phyloP scores from a whole-genome alignment of 2,329 filamentous ascomycete species.

The Aspergillus alliaceus region DNA sequence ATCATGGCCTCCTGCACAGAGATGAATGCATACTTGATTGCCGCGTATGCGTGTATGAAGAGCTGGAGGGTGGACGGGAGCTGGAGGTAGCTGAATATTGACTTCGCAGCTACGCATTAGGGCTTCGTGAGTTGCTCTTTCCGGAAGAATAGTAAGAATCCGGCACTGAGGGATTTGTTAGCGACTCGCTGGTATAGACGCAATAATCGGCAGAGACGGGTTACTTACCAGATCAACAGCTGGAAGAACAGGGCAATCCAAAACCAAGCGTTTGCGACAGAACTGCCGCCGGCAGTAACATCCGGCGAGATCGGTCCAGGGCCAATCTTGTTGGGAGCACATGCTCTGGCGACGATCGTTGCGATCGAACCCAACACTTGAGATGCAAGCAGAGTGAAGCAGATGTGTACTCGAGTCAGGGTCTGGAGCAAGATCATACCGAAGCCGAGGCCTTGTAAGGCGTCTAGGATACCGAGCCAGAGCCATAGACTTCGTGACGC shows the following conservation, averaged over 20 bases:
- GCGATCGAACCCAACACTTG: constrained; percentile 63
- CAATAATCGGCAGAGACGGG: neutral
- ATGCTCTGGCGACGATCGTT: constrained; percentile 62
- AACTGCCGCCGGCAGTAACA: constrained; percentile 50
- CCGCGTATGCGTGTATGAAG: neutral
- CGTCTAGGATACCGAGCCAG: constrained; percentile 66
- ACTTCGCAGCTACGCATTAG: constrained; percentile 15
- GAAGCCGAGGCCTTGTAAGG: constrained; percentile 65
- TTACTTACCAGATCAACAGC: constrained; percentile 56
- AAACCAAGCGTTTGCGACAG: constrained; percentile 56
- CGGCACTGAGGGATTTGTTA: constrained; percentile 29
- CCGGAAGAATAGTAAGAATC: constrained; percentile 46
- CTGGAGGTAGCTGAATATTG: too few species aligned
- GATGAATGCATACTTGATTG: neutral
- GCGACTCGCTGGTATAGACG: neutral
- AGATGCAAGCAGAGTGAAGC: constrained; percentile 59
- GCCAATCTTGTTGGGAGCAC: constrained; percentile 61
- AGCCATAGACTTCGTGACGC: constrained; percentile 62
- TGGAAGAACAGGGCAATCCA: constrained; percentile 62
- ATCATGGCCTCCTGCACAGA: neutral
- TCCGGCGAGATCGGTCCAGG: constrained; percentile 65
- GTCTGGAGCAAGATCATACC: constrained; percentile 69
- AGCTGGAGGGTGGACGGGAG: neutral
- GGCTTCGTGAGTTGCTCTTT: constrained; percentile 48
- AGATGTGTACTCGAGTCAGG: constrained; percentile 64